A percentile compares a stretch with the other conserved stretches of the same genome.
Conservation (phyloP, 257 asterid species). For the Anisodus acutangulus region DNA sequence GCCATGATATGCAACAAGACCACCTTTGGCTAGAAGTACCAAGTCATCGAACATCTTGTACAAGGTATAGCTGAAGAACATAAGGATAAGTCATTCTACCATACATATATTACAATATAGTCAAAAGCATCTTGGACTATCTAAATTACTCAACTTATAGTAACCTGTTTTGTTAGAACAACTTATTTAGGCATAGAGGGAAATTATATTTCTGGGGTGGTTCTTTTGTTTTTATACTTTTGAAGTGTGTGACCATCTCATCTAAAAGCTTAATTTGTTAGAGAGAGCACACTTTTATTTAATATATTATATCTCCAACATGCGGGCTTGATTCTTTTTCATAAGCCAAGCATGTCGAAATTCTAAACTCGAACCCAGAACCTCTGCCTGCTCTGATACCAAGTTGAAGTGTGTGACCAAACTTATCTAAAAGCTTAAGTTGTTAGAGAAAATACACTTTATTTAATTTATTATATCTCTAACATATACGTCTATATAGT, state of each 20-base stretch:
- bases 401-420: conserved; percentile 2
- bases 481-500: background rate
- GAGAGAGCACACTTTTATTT: background rate
- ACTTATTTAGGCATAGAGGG: background rate
- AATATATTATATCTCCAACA: background rate
- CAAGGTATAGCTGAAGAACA: conserved; percentile 74
- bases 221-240: background rate
- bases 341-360: background rate
- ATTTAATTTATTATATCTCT: background rate
- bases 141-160: conserved; percentile 17
- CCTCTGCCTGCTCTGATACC: background rate
- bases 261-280: background rate
- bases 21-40: conserved; percentile 94
- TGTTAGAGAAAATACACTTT: background rate
- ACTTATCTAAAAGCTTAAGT: background rate
- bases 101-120: background rate
- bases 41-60: conserved; percentile 96
- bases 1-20: conserved; percentile 86
- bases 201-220: background rate
- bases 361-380: background rate
- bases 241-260: background rate
- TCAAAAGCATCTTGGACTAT: background rate
- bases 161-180: conserved; percentile 1
- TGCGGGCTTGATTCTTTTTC: background rate
- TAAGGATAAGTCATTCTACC: conserved; percentile 25